Evolutionary conservation across 768 basidiomycete genomes (phyloP), one percentile per base, ranked within the genome.

Genomic region (Mycena capillaripes): DNA sequence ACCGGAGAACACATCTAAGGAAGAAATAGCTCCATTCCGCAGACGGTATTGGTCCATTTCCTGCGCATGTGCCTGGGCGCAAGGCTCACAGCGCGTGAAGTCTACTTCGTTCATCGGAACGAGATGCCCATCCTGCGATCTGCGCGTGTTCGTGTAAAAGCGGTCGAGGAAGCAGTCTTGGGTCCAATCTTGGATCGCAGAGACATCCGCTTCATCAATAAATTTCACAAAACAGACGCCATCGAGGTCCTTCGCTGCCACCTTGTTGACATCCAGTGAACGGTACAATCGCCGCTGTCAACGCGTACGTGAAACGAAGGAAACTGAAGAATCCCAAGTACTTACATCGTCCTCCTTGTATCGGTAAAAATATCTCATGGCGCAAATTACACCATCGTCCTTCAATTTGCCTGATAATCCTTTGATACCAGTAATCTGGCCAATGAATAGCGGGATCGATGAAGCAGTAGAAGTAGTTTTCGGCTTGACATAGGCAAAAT

Each of bases 401-500:
- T 55, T 10, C n/a, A 42, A 17, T 7, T 36, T 14, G 42, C 64
- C 50, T 14, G 40, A 6, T 32, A 61, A n/a, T 21, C 38, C 36
- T 55, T 57, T 21, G 8, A 73, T 61, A 2, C 38, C 7, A 2
- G 25, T 38, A 44, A 72, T 70, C 32, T 66, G 72, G 10, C 46
- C 72, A 9, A 69, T 60, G 19, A 29, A 21, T 1, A 69, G 4
- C 9, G 48, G 61, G 25, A 5, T 11, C 0, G 46, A 48, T 8
- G 30, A 14, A 23, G 14, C 12, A 17, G 11, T 40, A 4, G 30
- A 14, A 23, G 21, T 10, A n/a, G 11, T 11, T 8, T 19, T 10
- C 3, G 68, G 72, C 36, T 65, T 69, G n/a, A 73, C 27, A 29
- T 53, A 73, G 2, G 61, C 64, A 17, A 73, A 73, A n/a, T 73